Conservation (phyloP, 169 alveolate species). For the Eimeria sp. region DNA sequence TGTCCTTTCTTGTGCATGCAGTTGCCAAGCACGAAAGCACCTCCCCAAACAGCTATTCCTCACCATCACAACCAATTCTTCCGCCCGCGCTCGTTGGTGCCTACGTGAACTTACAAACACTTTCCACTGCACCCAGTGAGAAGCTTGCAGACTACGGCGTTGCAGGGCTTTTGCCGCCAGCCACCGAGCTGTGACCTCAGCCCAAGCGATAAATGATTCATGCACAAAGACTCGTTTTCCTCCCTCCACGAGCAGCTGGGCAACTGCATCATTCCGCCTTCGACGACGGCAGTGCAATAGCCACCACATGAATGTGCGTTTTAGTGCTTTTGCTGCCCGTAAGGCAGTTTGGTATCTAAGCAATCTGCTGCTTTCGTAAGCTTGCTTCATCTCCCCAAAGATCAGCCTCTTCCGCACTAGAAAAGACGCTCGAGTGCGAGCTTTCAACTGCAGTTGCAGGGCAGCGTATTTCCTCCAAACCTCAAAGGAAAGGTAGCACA, state of each 20-base stretch:
- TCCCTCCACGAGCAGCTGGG: background rate
- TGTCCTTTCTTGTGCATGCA: background rate
- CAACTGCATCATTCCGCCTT: constrained; percentile 3
- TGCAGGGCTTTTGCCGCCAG: background rate
- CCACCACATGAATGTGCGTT: constrained; percentile 10
- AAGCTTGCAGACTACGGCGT: background rate
- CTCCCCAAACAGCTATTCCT: background rate
- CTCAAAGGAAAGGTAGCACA: background rate
- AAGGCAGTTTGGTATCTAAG: background rate
- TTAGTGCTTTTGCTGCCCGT: background rate
- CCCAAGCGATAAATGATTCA: constrained; percentile 10
- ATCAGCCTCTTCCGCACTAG: constrained; percentile 3
- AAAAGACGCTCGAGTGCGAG: background rate
- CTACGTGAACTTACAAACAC: background rate
- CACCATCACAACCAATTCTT: background rate
- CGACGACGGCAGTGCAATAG: constrained; percentile 23
- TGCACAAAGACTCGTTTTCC: background rate
- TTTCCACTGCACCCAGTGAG: constrained; percentile 32
- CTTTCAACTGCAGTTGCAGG: background rate
- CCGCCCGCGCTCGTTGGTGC: background rate
- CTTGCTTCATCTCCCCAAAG: constrained; percentile 7
- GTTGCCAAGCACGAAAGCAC: background rate
- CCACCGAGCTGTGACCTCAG: constrained; percentile 14
- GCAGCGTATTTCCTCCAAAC: constrained; percentile 19
- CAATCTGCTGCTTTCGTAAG: background rate